Evolutionary conservation across 1,284 basidiomycete genomes (phyloP).

Genomic region (Trichosporon coremiiforme): DNA sequence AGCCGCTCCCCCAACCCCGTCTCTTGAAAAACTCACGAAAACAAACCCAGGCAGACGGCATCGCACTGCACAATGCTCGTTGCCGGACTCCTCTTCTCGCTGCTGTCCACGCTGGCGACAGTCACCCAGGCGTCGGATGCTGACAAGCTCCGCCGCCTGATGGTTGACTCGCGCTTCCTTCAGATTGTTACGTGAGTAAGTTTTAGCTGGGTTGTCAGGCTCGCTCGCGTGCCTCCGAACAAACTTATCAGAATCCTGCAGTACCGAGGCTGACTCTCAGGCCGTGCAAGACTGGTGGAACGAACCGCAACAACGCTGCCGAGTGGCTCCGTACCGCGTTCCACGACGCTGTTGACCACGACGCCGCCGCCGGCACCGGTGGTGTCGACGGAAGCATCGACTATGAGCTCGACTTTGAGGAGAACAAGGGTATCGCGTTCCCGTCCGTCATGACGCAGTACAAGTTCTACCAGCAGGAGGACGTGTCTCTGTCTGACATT

Average conservation of each 20-base stretch:
- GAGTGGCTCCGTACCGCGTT: constrained; percentile 33
- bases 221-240: background rate
- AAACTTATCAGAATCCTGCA: background rate
- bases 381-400: constrained; percentile 31
- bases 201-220: background rate
- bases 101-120: background rate
- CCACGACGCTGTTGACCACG: constrained; percentile 30
- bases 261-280: background rate
- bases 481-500: constrained; percentile 28
- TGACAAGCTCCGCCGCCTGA: constrained; percentile 25
- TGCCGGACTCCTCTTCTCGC: background rate
- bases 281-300: constrained; percentile 44
- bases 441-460: constrained; percentile 25
- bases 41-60: background rate
- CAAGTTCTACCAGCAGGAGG: constrained; percentile 24
- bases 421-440: constrained; percentile 24
- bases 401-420: constrained; percentile 26
- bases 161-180: constrained; percentile 25
- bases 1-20: background rate
- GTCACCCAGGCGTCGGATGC: constrained; percentile 15
- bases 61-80: constrained; percentile 11
- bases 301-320: constrained; percentile 25
- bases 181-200: constrained; percentile 18
- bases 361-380: constrained; percentile 28
- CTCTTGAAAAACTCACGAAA: background rate